phyloP scores from a whole-genome alignment of 805 yeast genomes.

The Brettanomyces sp. region DNA sequence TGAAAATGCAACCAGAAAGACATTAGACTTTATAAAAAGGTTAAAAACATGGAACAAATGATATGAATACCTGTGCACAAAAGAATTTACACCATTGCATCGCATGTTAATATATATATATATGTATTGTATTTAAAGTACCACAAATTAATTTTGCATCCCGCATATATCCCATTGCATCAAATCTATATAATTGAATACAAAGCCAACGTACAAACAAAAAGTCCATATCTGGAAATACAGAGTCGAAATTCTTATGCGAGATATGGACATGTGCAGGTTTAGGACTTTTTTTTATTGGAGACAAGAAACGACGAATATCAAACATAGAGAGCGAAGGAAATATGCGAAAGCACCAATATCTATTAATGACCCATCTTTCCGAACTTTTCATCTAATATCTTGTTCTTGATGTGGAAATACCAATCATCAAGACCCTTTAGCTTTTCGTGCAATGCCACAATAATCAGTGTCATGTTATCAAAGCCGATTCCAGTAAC shows the following conservation, averaged over 20 bases:
- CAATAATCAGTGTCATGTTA: constrained; percentile 68
- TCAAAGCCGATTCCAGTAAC: constrained; percentile 76
- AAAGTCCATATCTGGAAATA: no score
- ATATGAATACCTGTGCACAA: no score
- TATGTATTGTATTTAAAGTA: no score
- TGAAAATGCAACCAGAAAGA: constrained; percentile 49
- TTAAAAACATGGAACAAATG: not conserved
- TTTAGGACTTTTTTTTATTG: not conserved
- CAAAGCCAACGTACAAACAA: no score
- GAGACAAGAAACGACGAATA: not conserved
- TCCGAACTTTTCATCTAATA: constrained; percentile 29
- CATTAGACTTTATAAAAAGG: constrained; percentile 8
- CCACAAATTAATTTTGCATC: no score
- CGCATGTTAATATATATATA: no score
- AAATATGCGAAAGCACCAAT: not conserved
- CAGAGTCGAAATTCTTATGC: no score
- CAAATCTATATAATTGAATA: no score
- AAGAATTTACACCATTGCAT: no score
- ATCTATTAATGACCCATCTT: constrained; percentile 8
- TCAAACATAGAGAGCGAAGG: no score
- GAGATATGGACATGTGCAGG: not conserved
- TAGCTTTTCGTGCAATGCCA: constrained; percentile 43
- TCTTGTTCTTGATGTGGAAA: constrained; percentile 34
- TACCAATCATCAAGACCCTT: constrained; percentile 47
- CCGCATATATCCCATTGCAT: no score